Evolutionary conservation across 169 alveolate species (phyloP).

Genomic region (Plasmodium sp.): DNA sequence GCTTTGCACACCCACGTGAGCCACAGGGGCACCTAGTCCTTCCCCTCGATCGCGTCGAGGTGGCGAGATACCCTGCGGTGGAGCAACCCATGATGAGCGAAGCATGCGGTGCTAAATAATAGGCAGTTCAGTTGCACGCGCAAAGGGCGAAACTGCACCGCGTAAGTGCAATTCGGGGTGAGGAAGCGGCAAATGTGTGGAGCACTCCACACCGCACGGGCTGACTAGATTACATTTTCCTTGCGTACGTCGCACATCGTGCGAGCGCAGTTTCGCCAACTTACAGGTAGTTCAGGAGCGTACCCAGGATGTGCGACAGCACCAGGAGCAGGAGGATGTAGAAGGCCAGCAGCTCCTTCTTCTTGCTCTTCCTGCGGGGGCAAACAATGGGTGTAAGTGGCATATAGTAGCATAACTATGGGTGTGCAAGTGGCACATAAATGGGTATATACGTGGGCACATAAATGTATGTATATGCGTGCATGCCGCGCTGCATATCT

Average conservation of each 20-base stretch:
- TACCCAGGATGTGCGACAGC: slow-evolving; percentile 31
- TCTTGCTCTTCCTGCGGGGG: background rate
- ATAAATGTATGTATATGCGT: background rate
- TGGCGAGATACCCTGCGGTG: background rate
- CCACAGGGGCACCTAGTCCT: background rate
- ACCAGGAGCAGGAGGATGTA: slow-evolving; percentile 14
- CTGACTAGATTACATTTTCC: background rate
- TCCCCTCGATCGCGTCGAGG: background rate
- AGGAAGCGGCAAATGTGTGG: background rate
- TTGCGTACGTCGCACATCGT: no score
- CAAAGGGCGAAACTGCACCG: background rate
- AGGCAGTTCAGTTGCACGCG: background rate
- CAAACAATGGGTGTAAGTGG: background rate
- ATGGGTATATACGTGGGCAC: background rate
- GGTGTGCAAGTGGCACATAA: background rate
- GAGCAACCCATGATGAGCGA: background rate
- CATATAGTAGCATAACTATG: background rate
- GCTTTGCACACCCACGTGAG: background rate
- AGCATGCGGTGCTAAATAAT: background rate
- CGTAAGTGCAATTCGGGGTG: background rate
- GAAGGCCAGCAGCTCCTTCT: slow-evolving; percentile 15
- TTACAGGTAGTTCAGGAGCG: slow-evolving; percentile 50
- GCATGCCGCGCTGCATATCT: background rate
- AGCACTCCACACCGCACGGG: background rate
- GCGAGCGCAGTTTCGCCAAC: background rate